Base-by-base conservation (phyloP, 108 stramenopile genomes). In the Skeletonema costatum region DNA sequence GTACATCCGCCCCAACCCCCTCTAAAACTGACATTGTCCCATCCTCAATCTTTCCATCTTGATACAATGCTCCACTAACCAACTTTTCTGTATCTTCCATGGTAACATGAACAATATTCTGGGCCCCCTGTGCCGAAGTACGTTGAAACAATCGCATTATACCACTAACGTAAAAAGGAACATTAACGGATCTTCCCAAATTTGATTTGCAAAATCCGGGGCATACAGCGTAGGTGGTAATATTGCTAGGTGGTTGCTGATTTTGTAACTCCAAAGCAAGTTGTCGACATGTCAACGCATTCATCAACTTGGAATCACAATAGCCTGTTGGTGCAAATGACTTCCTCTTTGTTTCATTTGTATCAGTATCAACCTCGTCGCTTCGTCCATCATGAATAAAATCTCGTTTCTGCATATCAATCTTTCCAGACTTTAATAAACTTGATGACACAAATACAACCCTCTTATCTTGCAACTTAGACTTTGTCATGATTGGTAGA, bases 271-370 rank as follows among this genome's bases (percentile, higher is more conserved):
- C 56, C 12, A 65, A 62, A 6, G 84, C 75, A 7, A 85, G 58
- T 63, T 76, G 66, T 12, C 66, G 70, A 72, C 68, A 73, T n/a
- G 76, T 81, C 13, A 85, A 17, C 21, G 71, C 62, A 73, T 85
- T 85, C 80, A 81, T 81, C 60, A 85, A 44, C 59, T 85, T 85
- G 68, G 76, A 73, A 81, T 85, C 84, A 38, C 84, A 85, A 51
- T 85, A 85, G 16, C 80, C 84, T 30, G 71, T 72, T 36, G 80
- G 76, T 13, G 70, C 80, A 68, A 73, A 76, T 6, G 50, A 63
- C 21, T 35, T 62, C 4, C 69, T 75, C 19, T 60, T 32, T 2
- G 56, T 60, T 21, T 60, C 62, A 17, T 11, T 46, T 21, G 32
- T 35, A 2, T 7, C 17, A 2, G 9, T 10, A 0, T 41, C 39